A percentile compares a stretch with the other conserved stretches of the same genome.
These are phyloP conservation scores for Pinus taeda DNA, from an alignment of 75 land plant species.

Conservation along the genomic window DNA sequence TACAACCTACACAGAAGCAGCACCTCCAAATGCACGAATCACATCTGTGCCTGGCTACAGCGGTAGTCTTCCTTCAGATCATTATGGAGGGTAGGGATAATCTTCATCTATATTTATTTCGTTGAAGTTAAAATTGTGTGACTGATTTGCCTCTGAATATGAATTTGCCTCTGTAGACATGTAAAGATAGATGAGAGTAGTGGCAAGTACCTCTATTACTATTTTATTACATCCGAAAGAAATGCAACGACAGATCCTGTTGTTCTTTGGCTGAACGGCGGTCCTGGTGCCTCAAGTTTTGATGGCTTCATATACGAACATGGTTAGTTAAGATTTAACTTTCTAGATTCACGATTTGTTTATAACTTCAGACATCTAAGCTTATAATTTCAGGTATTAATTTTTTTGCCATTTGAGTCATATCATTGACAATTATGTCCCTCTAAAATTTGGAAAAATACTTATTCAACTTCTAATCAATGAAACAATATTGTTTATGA, in stretches of 20 bases:
- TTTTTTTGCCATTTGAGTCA: background rate
- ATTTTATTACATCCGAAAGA: slow-evolving; percentile 70
- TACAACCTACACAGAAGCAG: slow-evolving; percentile 20
- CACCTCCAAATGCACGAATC: slow-evolving; percentile 41
- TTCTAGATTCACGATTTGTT: background rate
- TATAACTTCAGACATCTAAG: background rate
- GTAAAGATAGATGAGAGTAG: slow-evolving; percentile 48
- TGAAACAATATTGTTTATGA: too few relatives aligned
- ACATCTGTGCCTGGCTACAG: slow-evolving; percentile 60
- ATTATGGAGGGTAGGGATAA: slow-evolving; percentile 60
- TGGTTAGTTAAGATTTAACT: slow-evolving; percentile 28
- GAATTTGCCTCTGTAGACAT: slow-evolving; percentile 43
- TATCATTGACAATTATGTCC: background rate
- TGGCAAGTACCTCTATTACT: slow-evolving; percentile 68
- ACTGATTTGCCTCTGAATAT: background rate
- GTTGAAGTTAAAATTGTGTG: too few relatives aligned
- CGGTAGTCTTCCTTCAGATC: slow-evolving; percentile 64
- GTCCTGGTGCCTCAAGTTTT: slow-evolving; percentile 94
- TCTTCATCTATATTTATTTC: background rate
- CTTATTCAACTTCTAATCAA: too few relatives aligned
- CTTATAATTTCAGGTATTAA: background rate
- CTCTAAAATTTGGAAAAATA: background rate
- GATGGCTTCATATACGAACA: slow-evolving; percentile 85
- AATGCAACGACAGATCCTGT: slow-evolving; percentile 77
- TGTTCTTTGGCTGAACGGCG: slow-evolving; percentile 94